These are phyloP conservation scores for Lactarius trivialis DNA, from an alignment of 768 basidiomycete genomes.

Conservation along the genomic window DNA sequence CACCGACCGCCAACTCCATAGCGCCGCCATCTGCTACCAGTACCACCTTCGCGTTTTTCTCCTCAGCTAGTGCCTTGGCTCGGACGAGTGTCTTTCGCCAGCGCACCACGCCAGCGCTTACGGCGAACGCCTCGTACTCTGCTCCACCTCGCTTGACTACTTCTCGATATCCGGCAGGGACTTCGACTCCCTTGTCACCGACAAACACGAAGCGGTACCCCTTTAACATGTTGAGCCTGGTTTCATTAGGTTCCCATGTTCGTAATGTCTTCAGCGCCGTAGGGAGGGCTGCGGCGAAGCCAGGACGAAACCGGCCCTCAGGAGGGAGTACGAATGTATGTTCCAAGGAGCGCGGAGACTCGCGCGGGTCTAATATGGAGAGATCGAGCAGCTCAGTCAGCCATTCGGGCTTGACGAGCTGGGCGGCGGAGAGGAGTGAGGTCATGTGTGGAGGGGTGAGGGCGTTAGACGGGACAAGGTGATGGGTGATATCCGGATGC, in stretches of 20 bases:
- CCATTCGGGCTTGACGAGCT: slow-evolving; percentile 66
- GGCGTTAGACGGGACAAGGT: slow-evolving; percentile 47
- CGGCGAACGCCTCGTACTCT: slow-evolving; percentile 55
- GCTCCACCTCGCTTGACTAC: slow-evolving; percentile 53
- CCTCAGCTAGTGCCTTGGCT: slow-evolving; percentile 40
- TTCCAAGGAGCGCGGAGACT: slow-evolving; percentile 39
- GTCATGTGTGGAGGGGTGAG: slow-evolving; percentile 45
- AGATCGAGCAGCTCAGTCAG: slow-evolving; percentile 51
- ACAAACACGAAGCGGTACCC: slow-evolving; percentile 54
- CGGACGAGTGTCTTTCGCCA: slow-evolving; percentile 48
- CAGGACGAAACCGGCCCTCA: slow-evolving; percentile 51
- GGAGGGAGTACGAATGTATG: slow-evolving; percentile 44
- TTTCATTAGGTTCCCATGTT: slow-evolving; percentile 65
- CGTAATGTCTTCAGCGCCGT: slow-evolving; percentile 43
- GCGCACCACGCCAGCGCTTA: slow-evolving; percentile 41
- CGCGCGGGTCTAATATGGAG: slow-evolving; percentile 35
- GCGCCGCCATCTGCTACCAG: slow-evolving; percentile 46
- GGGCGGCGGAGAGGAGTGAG: slow-evolving; percentile 52
- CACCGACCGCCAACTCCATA: slow-evolving; percentile 46
- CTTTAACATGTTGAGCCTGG: slow-evolving; percentile 47
- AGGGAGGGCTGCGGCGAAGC: slow-evolving; percentile 46
- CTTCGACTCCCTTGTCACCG: slow-evolving; percentile 47
- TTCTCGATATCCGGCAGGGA: slow-evolving; percentile 44
- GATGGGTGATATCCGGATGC: slow-evolving; percentile 50
- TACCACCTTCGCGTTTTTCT: slow-evolving; percentile 30